A percentile compares a stretch with the other conserved stretches of the same genome.
phyloP scores from a whole-genome alignment of 768 basidiomycete genomes.

The Mycena albidolilacea region DNA sequence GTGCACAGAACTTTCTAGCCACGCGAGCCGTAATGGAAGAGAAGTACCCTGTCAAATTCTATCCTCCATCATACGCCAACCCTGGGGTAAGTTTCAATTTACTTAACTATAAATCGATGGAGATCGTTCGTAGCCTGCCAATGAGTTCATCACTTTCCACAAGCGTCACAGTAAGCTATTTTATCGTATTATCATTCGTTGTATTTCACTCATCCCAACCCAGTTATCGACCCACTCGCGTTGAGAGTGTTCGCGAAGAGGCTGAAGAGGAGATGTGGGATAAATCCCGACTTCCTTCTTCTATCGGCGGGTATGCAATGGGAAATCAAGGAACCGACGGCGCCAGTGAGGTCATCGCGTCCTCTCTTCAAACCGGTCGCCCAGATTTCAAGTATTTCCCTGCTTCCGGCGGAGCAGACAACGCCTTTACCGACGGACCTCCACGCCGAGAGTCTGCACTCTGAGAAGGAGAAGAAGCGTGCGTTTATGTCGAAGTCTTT shows the following conservation, averaged over 20 bases:
- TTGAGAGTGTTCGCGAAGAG: too few species aligned
- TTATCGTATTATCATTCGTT: too few species aligned
- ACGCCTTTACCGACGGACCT: slow-evolving; percentile 80
- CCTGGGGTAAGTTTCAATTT: neutral
- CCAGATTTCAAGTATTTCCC: slow-evolving; percentile 45
- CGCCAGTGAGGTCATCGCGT: slow-evolving; percentile 34
- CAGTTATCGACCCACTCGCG: too few species aligned
- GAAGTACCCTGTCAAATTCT: neutral
- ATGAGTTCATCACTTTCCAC: neutral
- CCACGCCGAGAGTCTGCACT: slow-evolving; percentile 62
- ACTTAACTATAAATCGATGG: neutral
- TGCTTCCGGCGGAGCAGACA: slow-evolving; percentile 62
- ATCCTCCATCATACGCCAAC: neutral
- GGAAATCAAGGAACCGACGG: neutral
- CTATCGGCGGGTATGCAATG: too few species aligned
- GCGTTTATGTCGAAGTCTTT: slow-evolving; percentile 68
- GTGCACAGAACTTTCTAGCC: neutral
- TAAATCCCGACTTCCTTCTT: too few species aligned
- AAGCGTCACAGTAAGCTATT: neutral
- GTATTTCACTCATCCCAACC: too few species aligned
- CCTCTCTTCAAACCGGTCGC: slow-evolving; percentile 32
- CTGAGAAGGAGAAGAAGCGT: slow-evolving; percentile 49
- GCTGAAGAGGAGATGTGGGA: too few species aligned
- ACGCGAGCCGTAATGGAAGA: neutral
- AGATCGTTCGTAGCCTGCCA: neutral